Conservation (phyloP, 306 rosid genomes). For the Oxytropis ochrocephala region DNA sequence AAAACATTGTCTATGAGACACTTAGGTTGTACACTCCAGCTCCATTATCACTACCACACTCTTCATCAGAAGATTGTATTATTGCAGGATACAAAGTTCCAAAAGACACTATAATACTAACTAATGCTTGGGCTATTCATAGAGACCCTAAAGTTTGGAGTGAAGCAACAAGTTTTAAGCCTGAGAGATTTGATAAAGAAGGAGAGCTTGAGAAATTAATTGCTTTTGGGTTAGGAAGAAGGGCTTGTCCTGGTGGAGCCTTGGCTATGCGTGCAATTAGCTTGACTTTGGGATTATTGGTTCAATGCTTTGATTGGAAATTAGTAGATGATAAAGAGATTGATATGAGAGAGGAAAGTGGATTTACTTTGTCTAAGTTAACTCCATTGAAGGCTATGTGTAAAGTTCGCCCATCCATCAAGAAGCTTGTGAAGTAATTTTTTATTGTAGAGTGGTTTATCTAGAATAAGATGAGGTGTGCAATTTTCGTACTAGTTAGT, state of each 20-base stretch:
- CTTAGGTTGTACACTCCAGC: conserved; percentile 36
- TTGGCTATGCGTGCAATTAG: conserved; percentile 18
- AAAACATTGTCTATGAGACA: conserved; percentile 36
- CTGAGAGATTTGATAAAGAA: conserved; percentile 22
- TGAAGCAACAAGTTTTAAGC: conserved; percentile 32
- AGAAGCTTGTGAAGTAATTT: background rate
- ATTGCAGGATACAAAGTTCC: conserved; percentile 38
- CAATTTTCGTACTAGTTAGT: background rate
- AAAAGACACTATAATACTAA: conserved; percentile 30
- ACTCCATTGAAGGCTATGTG: background rate
- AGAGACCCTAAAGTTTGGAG: conserved; percentile 46
- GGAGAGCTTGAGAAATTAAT: conserved; percentile 15
- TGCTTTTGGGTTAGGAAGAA: conserved; percentile 21
- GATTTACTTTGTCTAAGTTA: background rate
- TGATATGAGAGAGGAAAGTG: conserved; percentile 10
- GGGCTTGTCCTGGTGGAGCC: conserved; percentile 17
- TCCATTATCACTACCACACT: conserved; percentile 46
- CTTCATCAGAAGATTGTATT: conserved; percentile 31
- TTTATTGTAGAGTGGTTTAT: too few species aligned
- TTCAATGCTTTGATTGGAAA: conserved; percentile 29
- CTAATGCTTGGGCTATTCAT: conserved; percentile 54
- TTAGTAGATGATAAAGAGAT: background rate
- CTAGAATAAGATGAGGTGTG: background rate
- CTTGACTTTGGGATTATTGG: conserved; percentile 11
- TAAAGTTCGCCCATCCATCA: background rate